Conservation (phyloP, 1,284 basidiomycete species). For the Pseudozyma hubeiensis region DNA sequence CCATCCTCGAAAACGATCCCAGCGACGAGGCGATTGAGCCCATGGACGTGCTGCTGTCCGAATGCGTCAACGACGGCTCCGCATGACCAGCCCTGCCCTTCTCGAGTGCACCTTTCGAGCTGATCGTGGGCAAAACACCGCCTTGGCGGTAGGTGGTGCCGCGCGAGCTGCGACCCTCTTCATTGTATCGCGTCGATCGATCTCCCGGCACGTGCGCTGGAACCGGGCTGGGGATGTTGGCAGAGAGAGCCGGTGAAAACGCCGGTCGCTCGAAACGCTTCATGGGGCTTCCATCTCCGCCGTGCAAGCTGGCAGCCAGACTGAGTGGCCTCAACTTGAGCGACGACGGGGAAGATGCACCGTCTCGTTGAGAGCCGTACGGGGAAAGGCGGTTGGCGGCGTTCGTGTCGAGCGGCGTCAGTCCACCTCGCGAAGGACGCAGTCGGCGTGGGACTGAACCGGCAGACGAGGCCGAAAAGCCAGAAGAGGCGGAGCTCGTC, state of each 20-base stretch:
- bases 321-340: slow-evolving; percentile 44
- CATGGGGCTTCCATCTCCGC: slow-evolving; percentile 38
- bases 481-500: slow-evolving; percentile 31
- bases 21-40: slow-evolving; percentile 38
- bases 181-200: slow-evolving; percentile 36
- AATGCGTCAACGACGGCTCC: slow-evolving; percentile 28
- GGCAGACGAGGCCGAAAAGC: slow-evolving; percentile 15
- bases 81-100: slow-evolving; percentile 30
- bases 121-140: slow-evolving; percentile 44
- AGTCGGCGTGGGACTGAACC: slow-evolving; percentile 25
- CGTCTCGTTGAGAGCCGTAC: slow-evolving; percentile 13
- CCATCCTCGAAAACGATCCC: slow-evolving; percentile 38
- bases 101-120: slow-evolving; percentile 45
- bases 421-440: slow-evolving; percentile 15
- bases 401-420: slow-evolving; percentile 34
- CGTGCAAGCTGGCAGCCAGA: slow-evolving; percentile 34
- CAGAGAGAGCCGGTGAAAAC: slow-evolving; percentile 47
- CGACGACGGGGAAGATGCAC: slow-evolving; percentile 33
- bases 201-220: slow-evolving; percentile 30
- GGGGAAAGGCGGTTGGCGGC: slow-evolving; percentile 40
- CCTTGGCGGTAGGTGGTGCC: slow-evolving; percentile 40
- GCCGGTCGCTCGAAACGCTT: slow-evolving; percentile 39
- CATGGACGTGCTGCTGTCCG: slow-evolving; percentile 39
- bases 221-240: slow-evolving; percentile 37
- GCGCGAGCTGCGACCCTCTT: slow-evolving; percentile 39